Conservation (phyloP, 1,284 basidiomycete species). For the Mycosarcoma mackinlayi region DNA sequence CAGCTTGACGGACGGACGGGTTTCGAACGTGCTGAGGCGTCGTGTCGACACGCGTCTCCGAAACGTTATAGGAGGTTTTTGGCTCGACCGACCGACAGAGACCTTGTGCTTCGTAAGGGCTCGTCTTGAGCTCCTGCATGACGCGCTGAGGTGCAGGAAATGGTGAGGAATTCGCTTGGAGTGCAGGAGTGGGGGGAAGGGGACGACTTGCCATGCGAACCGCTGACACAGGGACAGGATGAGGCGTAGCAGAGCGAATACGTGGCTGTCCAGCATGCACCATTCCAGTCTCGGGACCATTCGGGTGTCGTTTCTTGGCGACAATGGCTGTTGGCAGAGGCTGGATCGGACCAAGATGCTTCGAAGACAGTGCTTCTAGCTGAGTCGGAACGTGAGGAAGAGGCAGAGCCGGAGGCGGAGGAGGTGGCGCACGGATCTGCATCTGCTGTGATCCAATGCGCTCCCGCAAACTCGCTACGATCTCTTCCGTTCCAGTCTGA, state of each 20-base stretch:
- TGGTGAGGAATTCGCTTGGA: neutral
- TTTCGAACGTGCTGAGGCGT: neutral
- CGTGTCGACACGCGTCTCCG: constrained; percentile 12
- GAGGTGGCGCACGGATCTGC: constrained; percentile 4
- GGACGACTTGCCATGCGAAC: constrained; percentile 20
- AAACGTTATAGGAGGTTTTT: neutral
- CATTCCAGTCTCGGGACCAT: neutral
- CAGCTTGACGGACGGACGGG: constrained; percentile 4
- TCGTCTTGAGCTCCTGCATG: too few relatives aligned
- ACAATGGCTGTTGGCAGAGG: constrained; percentile 1
- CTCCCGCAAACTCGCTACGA: constrained; percentile 8
- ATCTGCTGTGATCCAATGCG: constrained; percentile 7
- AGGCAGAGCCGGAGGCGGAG: constrained; percentile 13
- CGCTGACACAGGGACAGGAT: neutral
- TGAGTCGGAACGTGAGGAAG: neutral
- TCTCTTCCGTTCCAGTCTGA: neutral
- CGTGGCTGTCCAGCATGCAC: neutral
- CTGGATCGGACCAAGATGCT: too few relatives aligned
- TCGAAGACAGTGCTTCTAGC: neutral
- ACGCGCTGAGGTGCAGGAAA: too few relatives aligned
- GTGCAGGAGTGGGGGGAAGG: constrained; percentile 24
- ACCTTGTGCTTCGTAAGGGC: neutral
- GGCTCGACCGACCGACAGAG: neutral
- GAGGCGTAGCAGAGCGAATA: constrained; percentile 5
- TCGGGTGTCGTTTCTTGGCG: constrained; percentile 12